Conservation (phyloP, 1,284 basidiomycete genomes). For the Rhizoctonia solani region DNA sequence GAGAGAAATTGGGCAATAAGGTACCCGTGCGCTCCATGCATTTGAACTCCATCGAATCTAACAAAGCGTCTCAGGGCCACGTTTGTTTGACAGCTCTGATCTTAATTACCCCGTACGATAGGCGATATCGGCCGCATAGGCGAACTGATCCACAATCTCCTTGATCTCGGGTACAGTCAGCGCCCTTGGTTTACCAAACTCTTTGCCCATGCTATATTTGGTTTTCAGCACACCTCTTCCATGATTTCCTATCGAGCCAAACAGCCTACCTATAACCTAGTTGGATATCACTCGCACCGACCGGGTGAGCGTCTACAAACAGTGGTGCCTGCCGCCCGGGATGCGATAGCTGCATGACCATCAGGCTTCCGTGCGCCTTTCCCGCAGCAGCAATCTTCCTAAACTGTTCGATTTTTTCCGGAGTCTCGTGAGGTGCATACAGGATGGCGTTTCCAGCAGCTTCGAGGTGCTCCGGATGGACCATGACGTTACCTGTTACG, state of each 20-base stretch:
- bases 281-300: conserved; percentile 45
- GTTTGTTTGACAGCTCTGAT: not conserved
- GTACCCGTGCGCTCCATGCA: conserved; percentile 46
- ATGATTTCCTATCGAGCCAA: not conserved
- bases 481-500: conserved; percentile 14
- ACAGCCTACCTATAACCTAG: conserved; percentile 1
- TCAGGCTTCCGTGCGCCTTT: conserved; percentile 50
- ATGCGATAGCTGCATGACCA: conserved; percentile 51
- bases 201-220: conserved; percentile 40
- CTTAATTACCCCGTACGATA: conserved; percentile 44
- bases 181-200: conserved; percentile 44
- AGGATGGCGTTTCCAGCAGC: conserved; percentile 36
- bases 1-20: conserved; percentile 44
- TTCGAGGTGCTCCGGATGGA: conserved; percentile 32
- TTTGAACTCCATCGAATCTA: conserved; percentile 45
- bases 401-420: conserved; percentile 45
- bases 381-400: conserved; percentile 45
- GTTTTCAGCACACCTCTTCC: not conserved
- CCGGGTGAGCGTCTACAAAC: conserved; percentile 43
- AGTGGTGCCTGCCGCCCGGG: conserved; percentile 44
- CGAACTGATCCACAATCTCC: conserved; percentile 47
- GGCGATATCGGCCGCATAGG: conserved; percentile 46
- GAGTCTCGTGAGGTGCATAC: conserved; percentile 35
- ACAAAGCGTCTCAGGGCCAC: not conserved
- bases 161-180: conserved; percentile 45